These are phyloP conservation scores for Bonia amplexicaulis DNA, from an alignment of 176 grass and related monocot genomes.

Conservation along the genomic window DNA sequence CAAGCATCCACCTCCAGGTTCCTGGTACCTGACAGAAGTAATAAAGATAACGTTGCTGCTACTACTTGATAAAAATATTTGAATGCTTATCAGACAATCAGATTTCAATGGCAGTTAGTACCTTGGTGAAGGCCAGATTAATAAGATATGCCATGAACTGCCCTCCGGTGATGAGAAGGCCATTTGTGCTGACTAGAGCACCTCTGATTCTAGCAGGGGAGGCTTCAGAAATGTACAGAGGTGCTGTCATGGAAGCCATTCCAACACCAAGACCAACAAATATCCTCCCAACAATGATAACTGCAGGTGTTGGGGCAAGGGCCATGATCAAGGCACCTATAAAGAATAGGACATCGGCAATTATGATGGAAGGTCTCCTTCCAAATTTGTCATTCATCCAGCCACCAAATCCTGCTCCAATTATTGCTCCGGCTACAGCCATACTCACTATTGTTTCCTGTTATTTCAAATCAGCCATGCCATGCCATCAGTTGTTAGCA, in stretches of 20 bases:
- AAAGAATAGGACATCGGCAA: constrained; percentile 77
- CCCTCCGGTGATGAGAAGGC: constrained; percentile 88
- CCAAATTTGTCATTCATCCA: constrained; percentile 96
- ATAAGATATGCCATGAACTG: constrained; percentile 94
- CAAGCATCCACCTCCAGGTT: constrained; percentile 99
- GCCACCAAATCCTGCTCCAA: constrained; percentile 85
- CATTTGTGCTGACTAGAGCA: constrained; percentile 88
- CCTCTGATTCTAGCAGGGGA: constrained; percentile 92
- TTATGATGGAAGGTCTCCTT: constrained; percentile 72
- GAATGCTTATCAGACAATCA: neutral
- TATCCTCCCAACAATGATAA: constrained; percentile 90
- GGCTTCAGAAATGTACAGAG: constrained; percentile 96
- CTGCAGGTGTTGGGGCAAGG: constrained; percentile 49
- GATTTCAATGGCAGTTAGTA: neutral
- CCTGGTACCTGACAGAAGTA: constrained; percentile 48
- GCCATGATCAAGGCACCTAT: constrained; percentile 76
- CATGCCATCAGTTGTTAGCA: neutral
- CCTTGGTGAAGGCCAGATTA: constrained; percentile 92
- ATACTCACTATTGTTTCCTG: constrained; percentile 98
- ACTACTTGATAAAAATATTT: neutral
- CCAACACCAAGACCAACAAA: constrained; percentile 93
- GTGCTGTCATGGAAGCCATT: constrained; percentile 96
- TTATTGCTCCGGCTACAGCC: constrained; percentile 92
- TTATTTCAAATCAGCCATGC: neutral
- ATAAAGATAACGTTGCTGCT: neutral